phyloP scores from a whole-genome alignment of 768 basidiomycete genomes.

The Crassisporium funariophilum region DNA sequence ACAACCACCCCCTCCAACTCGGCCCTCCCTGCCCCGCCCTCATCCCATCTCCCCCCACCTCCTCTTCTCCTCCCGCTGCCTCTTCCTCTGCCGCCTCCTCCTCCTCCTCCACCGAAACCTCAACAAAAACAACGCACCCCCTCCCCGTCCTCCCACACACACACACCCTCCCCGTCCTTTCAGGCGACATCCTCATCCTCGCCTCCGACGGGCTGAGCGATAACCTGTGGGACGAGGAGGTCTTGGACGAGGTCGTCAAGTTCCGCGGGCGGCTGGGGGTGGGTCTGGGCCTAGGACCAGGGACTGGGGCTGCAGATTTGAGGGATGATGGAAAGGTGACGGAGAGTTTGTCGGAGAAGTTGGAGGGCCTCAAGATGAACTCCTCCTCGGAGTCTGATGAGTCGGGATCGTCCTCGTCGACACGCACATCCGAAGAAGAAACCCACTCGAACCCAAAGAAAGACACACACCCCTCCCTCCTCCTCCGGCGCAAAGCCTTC shows the following conservation, averaged over 20 bases:
- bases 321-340: too few species aligned
- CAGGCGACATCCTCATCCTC: conserved; percentile 78
- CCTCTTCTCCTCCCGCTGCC: conserved; percentile 28
- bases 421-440: background rate
- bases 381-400: background rate
- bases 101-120: too few species aligned
- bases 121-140: too few species aligned
- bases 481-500: conserved; percentile 45
- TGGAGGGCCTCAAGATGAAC: too few species aligned
- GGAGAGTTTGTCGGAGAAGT: too few species aligned
- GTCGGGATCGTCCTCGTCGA: conserved; percentile 1
- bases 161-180: conserved; percentile 67
- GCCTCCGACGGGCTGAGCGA: conserved; percentile 83
- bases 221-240: conserved; percentile 88
- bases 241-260: conserved; percentile 76
- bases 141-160: conserved; percentile 40
- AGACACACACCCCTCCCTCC: conserved; percentile 6
- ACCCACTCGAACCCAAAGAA: too few species aligned
- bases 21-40: conserved; percentile 35
- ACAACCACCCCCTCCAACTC: conserved; percentile 47
- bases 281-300: too few species aligned
- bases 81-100: conserved; percentile 57
- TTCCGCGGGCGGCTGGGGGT: conserved; percentile 39
- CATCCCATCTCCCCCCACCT: conserved; percentile 45
- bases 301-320: too few species aligned